A percentile compares a stretch with the other conserved stretches of the same genome.
phyloP scores from a whole-genome alignment of 805 yeast genomes.

The Komagataella pseudopastoris region DNA sequence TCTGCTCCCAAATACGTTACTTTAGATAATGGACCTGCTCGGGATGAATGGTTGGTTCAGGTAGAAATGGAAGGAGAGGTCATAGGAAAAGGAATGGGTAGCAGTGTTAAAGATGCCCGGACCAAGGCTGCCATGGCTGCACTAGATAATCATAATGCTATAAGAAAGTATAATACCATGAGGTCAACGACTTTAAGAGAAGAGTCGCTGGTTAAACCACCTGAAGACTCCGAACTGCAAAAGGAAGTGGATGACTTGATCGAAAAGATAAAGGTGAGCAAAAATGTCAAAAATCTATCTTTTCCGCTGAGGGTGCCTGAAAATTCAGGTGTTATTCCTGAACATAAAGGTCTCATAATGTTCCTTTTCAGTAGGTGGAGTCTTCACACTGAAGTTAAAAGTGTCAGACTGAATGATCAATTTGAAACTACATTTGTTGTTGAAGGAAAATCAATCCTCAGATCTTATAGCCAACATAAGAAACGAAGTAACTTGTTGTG shows the following conservation, averaged over 20 bases:
- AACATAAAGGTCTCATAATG: neutral
- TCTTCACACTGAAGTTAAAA: neutral
- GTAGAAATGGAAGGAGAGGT: slow-evolving; percentile 53
- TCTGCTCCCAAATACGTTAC: slow-evolving; percentile 47
- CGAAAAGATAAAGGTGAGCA: neutral
- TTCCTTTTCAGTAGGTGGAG: neutral
- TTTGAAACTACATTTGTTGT: neutral
- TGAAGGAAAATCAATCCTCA: neutral
- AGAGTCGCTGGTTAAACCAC: neutral
- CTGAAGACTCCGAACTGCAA: neutral
- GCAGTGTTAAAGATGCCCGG: slow-evolving; percentile 66
- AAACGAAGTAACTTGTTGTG: neutral
- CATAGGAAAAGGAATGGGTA: slow-evolving; percentile 64
- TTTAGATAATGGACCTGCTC: slow-evolving; percentile 25
- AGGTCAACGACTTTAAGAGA: neutral
- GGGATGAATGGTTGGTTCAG: slow-evolving; percentile 34
- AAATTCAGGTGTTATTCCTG: neutral
- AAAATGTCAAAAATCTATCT: neutral
- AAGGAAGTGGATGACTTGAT: neutral
- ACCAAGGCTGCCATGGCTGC: slow-evolving; percentile 77
- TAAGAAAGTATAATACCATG: slow-evolving; percentile 46
- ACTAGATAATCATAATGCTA: slow-evolving; percentile 36
- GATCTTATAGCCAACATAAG: neutral
- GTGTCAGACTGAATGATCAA: neutral
- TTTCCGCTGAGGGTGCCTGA: neutral